These are phyloP conservation scores for Leptodermis oblonga DNA, from an alignment of 257 asterid genomes.

Conservation along the genomic window DNA sequence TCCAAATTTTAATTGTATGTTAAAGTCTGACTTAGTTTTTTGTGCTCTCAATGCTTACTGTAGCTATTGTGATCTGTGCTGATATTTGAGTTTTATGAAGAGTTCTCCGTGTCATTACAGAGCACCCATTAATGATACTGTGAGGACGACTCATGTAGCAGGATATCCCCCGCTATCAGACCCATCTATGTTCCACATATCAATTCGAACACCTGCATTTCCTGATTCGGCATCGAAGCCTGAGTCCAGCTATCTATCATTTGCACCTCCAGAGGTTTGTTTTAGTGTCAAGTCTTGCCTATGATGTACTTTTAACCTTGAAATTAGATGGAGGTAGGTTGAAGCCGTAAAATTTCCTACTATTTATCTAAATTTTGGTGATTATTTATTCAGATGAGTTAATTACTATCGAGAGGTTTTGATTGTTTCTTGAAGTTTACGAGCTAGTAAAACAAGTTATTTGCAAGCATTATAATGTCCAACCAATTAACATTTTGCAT, in stretches of 20 bases:
- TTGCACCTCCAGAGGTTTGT: conserved; percentile 90
- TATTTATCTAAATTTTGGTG: neutral
- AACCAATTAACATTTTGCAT: neutral
- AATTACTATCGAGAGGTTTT: neutral
- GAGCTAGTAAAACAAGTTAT: neutral
- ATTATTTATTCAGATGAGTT: neutral
- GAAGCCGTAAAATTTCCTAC: neutral
- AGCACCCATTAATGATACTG: conserved; percentile 60
- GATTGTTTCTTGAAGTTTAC: neutral
- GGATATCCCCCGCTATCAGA: conserved; percentile 70
- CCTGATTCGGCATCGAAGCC: conserved; percentile 33
- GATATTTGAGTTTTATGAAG: neutral
- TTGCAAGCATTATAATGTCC: neutral
- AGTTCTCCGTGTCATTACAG: conserved; percentile 34
- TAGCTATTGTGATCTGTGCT: neutral
- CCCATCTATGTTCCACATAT: conserved; percentile 40
- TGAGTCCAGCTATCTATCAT: conserved; percentile 59
- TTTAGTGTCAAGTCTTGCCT: neutral
- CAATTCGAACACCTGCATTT: conserved; percentile 58
- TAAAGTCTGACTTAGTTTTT: neutral
- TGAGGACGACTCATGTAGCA: conserved; percentile 47
- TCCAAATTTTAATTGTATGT: neutral
- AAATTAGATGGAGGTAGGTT: neutral
- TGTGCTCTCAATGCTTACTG: neutral
- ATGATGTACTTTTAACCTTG: neutral